These are phyloP conservation scores for Globisporangium acanthophoron DNA, from an alignment of 352 stramenopile species.

Conservation along the genomic window DNA sequence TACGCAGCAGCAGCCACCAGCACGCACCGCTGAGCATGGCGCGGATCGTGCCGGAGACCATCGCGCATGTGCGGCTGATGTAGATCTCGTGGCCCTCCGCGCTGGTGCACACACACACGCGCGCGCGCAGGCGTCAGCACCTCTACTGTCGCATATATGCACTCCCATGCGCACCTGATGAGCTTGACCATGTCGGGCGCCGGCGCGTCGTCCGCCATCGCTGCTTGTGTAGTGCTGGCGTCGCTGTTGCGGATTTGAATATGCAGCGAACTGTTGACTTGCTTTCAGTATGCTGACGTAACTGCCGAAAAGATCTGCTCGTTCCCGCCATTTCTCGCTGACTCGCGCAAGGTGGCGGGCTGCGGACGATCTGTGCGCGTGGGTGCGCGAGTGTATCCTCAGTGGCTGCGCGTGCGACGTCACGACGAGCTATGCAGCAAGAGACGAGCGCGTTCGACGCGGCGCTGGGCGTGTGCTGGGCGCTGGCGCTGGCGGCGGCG, in stretches of 20 bases:
- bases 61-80: conserved; percentile 91
- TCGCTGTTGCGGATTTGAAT: neutral
- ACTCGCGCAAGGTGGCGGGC: too few species aligned
- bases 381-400: neutral
- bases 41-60: conserved; percentile 94
- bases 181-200: conserved; percentile 77
- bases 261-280: conserved; percentile 1
- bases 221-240: conserved; percentile 4
- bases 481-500: conserved; percentile 22
- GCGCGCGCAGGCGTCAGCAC: neutral
- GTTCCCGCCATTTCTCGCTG: too few species aligned
- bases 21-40: conserved; percentile 93
- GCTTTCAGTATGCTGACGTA: conserved; percentile 6
- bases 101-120: conserved; percentile 29
- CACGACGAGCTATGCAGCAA: conserved; percentile 12
- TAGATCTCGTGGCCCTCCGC: conserved; percentile 95
- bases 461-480: conserved; percentile 27
- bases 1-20: conserved; percentile 8
- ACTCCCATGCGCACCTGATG: conserved; percentile 40
- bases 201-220: conserved; percentile 43
- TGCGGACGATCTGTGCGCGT: neutral
- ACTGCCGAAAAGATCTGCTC: neutral
- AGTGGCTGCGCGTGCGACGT: neutral
- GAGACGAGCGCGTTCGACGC: conserved; percentile 30
- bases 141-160: neutral